Conservation (phyloP, 768 basidiomycete species). For the Hemileccinum rubropunctum region DNA sequence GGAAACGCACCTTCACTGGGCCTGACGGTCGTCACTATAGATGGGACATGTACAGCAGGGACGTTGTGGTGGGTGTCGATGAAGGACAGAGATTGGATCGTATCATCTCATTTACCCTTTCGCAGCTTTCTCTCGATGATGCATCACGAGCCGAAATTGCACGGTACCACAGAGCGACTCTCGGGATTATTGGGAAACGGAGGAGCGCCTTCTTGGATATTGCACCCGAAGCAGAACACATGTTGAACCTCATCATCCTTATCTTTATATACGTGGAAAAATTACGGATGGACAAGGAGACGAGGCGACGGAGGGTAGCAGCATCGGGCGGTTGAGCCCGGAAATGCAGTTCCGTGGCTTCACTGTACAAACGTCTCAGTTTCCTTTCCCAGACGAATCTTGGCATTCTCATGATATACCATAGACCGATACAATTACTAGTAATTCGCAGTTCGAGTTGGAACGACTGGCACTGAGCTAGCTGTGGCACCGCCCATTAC, state of each 20-base stretch:
- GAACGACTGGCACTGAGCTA: too few relatives aligned
- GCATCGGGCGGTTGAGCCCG: slow-evolving; percentile 10
- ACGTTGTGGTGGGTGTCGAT: slow-evolving; percentile 11
- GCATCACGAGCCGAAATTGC: slow-evolving; percentile 11
- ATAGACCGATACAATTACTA: too few relatives aligned
- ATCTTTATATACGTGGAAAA: slow-evolving; percentile 33
- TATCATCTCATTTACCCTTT: neutral
- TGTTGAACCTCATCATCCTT: slow-evolving; percentile 25
- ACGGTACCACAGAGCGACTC: slow-evolving; percentile 20
- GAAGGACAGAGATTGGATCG: neutral
- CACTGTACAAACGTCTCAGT: too few relatives aligned
- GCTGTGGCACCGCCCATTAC: too few relatives aligned
- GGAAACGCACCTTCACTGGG: slow-evolving; percentile 30
- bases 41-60: slow-evolving; percentile 24
- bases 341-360: too few relatives aligned
- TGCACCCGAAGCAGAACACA: slow-evolving; percentile 18
- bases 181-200: slow-evolving; percentile 26
- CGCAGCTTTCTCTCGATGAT: slow-evolving; percentile 22
- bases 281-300: slow-evolving; percentile 25
- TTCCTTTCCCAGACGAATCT: too few relatives aligned
- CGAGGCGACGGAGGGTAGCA: neutral
- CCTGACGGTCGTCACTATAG: slow-evolving; percentile 32
- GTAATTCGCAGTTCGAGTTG: too few relatives aligned
- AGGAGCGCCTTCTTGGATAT: slow-evolving; percentile 22
- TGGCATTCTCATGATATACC: too few relatives aligned